Conservation (phyloP, 495 filamentous ascomycete species). For the Terfezia boudieri region DNA sequence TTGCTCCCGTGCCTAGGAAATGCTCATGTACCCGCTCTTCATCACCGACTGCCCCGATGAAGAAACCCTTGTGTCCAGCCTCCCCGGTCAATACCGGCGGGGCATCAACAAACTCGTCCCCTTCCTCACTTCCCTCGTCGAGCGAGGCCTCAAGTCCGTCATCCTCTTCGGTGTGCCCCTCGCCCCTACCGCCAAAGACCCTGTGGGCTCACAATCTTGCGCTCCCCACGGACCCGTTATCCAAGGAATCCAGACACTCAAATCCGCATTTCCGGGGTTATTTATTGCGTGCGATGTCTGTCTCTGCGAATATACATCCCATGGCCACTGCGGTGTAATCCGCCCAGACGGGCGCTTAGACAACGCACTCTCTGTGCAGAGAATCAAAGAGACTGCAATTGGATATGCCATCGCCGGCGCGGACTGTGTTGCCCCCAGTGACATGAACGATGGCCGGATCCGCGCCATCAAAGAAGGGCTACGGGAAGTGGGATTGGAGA, state of each 20-base stretch:
- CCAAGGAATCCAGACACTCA: constrained; percentile 54
- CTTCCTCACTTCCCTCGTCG: constrained; percentile 64
- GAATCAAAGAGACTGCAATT: constrained; percentile 79
- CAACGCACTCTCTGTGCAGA: constrained; percentile 75
- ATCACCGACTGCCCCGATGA: constrained; percentile 86
- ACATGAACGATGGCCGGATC: constrained; percentile 97
- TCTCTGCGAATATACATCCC: constrained; percentile 96
- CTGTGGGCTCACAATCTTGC: constrained; percentile 79
- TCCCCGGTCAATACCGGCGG: constrained; percentile 63
- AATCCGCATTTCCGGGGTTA: constrained; percentile 60
- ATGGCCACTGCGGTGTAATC: constrained; percentile 91
- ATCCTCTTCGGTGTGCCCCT: constrained; percentile 91
- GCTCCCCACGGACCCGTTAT: constrained; percentile 86
- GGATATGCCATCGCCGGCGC: constrained; percentile 84
- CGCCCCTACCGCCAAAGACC: constrained; percentile 58
- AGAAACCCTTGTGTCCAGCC: constrained; percentile 68
- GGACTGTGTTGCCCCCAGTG: constrained; percentile 87
- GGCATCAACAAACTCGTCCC: constrained; percentile 69
- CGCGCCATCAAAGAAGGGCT: constrained; percentile 90
- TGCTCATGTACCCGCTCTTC: constrained; percentile 95
- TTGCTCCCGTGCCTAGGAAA: constrained; percentile 35
- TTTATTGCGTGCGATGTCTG: constrained; percentile 87
- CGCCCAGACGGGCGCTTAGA: constrained; percentile 79
- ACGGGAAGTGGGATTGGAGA: constrained; percentile 74
- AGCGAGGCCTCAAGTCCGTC: constrained; percentile 72